Evolutionary conservation across 2,329 filamentous ascomycete species (phyloP).

Genomic region (Beauveria australis): DNA sequence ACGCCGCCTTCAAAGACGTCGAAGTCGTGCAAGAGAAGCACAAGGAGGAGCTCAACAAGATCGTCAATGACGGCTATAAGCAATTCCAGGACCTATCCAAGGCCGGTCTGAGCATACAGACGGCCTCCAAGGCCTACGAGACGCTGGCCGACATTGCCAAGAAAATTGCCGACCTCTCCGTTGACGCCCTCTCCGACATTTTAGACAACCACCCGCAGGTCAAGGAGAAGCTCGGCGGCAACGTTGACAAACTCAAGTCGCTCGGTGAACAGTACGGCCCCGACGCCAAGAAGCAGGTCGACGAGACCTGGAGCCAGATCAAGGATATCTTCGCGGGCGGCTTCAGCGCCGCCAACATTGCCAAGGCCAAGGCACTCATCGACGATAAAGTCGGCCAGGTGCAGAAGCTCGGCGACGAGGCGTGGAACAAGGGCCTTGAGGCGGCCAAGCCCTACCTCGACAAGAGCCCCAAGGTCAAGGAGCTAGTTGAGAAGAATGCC

Average conservation of each 20-base stretch:
- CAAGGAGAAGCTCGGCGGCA: conserved; percentile 64
- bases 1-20: conserved; percentile 61
- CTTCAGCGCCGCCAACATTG: conserved; percentile 41
- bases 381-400: conserved; percentile 63
- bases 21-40: conserved; percentile 61
- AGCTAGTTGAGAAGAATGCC: conserved; percentile 62
- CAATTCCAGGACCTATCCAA: conserved; percentile 56
- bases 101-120: conserved; percentile 52
- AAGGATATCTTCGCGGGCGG: conserved; percentile 56
- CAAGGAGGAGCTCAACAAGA: conserved; percentile 59
- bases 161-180: conserved; percentile 52
- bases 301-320: conserved; percentile 67
- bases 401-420: conserved; percentile 65
- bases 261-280: conserved; percentile 64
- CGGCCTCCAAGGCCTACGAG: conserved; percentile 52
- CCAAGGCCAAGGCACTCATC: conserved; percentile 53
- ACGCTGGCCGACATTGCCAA: conserved; percentile 54
- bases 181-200: conserved; percentile 55
- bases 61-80: conserved; percentile 58
- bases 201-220: conserved; percentile 65
- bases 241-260: conserved; percentile 59
- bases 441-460: conserved; percentile 64
- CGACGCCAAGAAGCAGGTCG: conserved; percentile 67
- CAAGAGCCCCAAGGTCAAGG: conserved; percentile 68
- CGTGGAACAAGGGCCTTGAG: conserved; percentile 64